Base-by-base conservation (phyloP, 2,329 filamentous ascomycete species). In the Coniochaeta pulveracea region DNA sequence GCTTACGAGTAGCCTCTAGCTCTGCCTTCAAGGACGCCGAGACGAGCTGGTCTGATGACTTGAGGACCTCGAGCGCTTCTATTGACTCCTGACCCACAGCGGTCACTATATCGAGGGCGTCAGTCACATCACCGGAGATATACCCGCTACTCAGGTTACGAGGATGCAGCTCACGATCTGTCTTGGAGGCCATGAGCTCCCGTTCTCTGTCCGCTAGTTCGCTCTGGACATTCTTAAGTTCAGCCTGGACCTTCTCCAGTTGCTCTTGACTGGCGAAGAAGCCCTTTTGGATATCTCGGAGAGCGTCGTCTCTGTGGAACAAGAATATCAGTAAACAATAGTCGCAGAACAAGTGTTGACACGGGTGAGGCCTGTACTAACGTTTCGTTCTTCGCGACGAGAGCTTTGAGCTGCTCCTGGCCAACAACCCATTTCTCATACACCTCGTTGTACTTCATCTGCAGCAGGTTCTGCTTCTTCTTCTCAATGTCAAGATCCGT, bases 21-120 rank as follows among this genome's bases (percentile, higher is more conserved):
- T 80, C 75, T 28, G 61, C 61, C 40, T 67, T 64, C 36, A 79
- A 61, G 11, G 73, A 77, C 12, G 63, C 57, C 11, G 69, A 68
- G 37, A 79, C 65, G 40, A 76, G 58, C 40, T 66, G 62, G 49
- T 79, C 72, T 6, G 72, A 66, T 25, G 60, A 61, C 55, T 76
- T 76, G 43, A 79, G 60, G 42, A 71, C 66, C 32, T 72, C 62
- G 4, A 79, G 56, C 12, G 69, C 70, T 16, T 68, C 61, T 10
- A 65, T 46, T 21, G 65, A 64, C n/a, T 68, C 66, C 46, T 72
- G 65, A 27, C 64, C 63, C 18, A 74, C 57, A 18, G 66, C 68
- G 27, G 60, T 64, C 33, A 78, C 59, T 65, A 51, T 38, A 35
- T 36, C 34, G 27, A 40, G 35, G 37, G 43, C 8, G 44, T 57